Conservation (phyloP, 202 grass and related monocot genomes). For the Panicum virgatum region DNA sequence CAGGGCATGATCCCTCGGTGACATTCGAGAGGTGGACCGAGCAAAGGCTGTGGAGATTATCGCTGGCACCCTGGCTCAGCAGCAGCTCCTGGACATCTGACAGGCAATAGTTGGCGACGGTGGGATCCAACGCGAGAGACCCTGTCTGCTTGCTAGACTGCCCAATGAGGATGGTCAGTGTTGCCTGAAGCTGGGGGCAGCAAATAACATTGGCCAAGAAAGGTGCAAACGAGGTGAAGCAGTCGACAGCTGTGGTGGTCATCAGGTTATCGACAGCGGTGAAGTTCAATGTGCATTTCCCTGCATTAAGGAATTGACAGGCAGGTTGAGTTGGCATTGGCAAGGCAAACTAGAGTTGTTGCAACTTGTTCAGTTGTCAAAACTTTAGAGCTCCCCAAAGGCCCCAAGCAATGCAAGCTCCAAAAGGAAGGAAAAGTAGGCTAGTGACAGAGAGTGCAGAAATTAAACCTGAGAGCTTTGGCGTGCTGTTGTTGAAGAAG, state of each 20-base stretch:
- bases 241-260: constrained; percentile 82
- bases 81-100: constrained; percentile 91
- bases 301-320: constrained; percentile 34
- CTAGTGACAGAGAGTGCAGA: neutral
- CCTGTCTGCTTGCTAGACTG: constrained; percentile 90
- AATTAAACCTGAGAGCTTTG: constrained; percentile 93
- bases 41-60: constrained; percentile 72
- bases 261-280: constrained; percentile 64
- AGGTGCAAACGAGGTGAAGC: constrained; percentile 75
- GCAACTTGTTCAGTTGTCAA: constrained; percentile 3
- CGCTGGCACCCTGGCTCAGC: constrained; percentile 66
- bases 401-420: neutral
- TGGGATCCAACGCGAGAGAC: constrained; percentile 65
- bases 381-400: neutral
- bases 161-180: constrained; percentile 80
- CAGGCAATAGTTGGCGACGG: constrained; percentile 76
- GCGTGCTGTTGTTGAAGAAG: constrained; percentile 85
- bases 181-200: constrained; percentile 92
- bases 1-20: constrained; percentile 72
- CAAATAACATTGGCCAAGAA: constrained; percentile 94
- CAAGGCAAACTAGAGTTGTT: neutral
- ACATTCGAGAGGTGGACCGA: constrained; percentile 74
- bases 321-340: neutral
- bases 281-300: constrained; percentile 81
- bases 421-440: neutral